phyloP scores from a whole-genome alignment of 495 filamentous ascomycete species.

The Immersiella caudata region DNA sequence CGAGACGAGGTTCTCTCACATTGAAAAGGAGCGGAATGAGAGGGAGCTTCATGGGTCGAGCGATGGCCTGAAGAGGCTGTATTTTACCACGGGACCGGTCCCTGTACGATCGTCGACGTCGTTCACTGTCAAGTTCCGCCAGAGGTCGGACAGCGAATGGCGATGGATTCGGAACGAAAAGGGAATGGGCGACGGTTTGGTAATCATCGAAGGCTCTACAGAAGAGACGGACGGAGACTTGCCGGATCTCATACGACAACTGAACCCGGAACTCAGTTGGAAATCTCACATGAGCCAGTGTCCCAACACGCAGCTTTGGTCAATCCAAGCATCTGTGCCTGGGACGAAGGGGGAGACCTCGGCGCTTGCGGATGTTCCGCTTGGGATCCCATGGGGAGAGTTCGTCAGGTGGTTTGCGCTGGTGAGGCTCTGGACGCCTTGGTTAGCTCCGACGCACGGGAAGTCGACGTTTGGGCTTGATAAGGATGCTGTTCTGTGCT shows the following conservation, averaged over 20 bases:
- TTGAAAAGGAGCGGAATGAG: slow-evolving; percentile 43
- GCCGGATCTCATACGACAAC: slow-evolving; percentile 59
- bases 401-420: slow-evolving; percentile 71
- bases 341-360: slow-evolving; percentile 59
- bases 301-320: slow-evolving; percentile 73
- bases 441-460: slow-evolving; percentile 89
- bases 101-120: slow-evolving; percentile 48
- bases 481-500: slow-evolving; percentile 78
- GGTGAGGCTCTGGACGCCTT: slow-evolving; percentile 77
- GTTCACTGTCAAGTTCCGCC: slow-evolving; percentile 80
- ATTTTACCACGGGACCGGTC: slow-evolving; percentile 45
- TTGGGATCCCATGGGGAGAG: slow-evolving; percentile 65
- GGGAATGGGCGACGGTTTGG: slow-evolving; percentile 61
- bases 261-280: slow-evolving; percentile 62
- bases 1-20: slow-evolving; percentile 44
- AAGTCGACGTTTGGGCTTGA: slow-evolving; percentile 63
- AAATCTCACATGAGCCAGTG: slow-evolving; percentile 63
- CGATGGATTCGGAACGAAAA: slow-evolving; percentile 73
- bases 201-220: slow-evolving; percentile 51
- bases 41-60: slow-evolving; percentile 40
- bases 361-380: slow-evolving; percentile 53
- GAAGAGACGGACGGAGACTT: slow-evolving; percentile 47
- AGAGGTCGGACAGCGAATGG: slow-evolving; percentile 59
- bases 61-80: slow-evolving; percentile 44
- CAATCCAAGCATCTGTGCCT: slow-evolving; percentile 58